Evolutionary conservation across 179 eudicot genomes (phyloP), one percentile per base, ranked within the genome.

Genomic region (Silene vulgaris): DNA sequence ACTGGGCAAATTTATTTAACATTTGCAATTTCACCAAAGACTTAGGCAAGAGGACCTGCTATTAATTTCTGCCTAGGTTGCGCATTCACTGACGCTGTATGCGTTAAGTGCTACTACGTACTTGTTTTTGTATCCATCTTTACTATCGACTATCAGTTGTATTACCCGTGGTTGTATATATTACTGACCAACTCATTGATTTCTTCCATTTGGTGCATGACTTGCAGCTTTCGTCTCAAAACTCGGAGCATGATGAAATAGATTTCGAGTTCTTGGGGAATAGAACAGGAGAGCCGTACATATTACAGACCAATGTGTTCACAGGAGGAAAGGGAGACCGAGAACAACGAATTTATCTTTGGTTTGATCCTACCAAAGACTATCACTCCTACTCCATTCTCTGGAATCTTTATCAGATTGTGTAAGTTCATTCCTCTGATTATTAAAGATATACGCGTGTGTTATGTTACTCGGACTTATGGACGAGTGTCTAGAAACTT

Each of bases 261-360:
- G 98, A 93, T 62, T 88, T 93, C 56, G 98, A 93, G 84, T 93
- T 93, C 83, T 80, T 93, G 77, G 98, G 98, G n/a, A 88, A 91
- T 50, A 82, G 76, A 76, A 84, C 76, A 63, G 91, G 88, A 3
- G 85, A 89, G 73, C 92, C 97, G 19, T 60, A 71, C 68, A 80
- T 80, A 0, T 60, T 93, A 30, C 97, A 91, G 29, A 93, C 98
- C 4, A 91, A 93, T 71, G 88, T 93, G n/a, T 91, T 83, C 72
- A 79, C 82, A 8, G 73, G 87, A 59, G 98, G 98, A 11, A 6
- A 62, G 28, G 97, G 97, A 60, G 69, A 59, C 26, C 79, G 95
- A 72, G 98, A 93, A 75, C 88, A 93, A 23, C 86, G 95, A 76
- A 30, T 81, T 57, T 77, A 61, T 65, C 90, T 91, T 11, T 93